Evolutionary conservation across 176 grass and related monocot species (phyloP).

Genomic region (Cocos nucifera): DNA sequence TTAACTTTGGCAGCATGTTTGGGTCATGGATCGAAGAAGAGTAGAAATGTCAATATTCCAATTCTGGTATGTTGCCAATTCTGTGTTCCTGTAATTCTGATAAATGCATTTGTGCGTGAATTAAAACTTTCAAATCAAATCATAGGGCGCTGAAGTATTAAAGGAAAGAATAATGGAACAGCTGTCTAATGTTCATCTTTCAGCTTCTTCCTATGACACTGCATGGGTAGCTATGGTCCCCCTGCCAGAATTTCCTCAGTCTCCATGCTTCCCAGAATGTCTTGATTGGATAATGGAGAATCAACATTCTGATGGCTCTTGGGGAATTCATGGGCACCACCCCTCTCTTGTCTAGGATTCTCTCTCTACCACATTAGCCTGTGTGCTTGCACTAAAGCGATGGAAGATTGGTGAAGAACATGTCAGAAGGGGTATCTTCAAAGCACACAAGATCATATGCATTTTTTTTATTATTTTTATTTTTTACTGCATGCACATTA

Average conservation of each 20-base stretch:
- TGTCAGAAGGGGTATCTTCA: slow-evolving; percentile 45
- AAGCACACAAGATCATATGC: background rate
- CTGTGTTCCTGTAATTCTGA: background rate
- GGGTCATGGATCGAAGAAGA: too few relatives aligned
- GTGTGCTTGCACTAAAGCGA: slow-evolving; percentile 52
- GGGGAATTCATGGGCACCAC: slow-evolving; percentile 24
- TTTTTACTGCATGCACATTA: too few relatives aligned
- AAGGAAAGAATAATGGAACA: slow-evolving; percentile 46
- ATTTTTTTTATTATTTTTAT: background rate
- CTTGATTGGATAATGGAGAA: slow-evolving; percentile 58
- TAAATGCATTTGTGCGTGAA: background rate
- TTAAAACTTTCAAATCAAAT: background rate
- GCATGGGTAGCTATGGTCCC: slow-evolving; percentile 92
- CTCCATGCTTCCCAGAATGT: slow-evolving; percentile 49
- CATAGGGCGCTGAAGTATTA: slow-evolving; percentile 5
- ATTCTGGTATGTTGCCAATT: slow-evolving; percentile 3
- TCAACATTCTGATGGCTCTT: slow-evolving; percentile 57
- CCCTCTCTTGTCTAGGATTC: slow-evolving; percentile 27
- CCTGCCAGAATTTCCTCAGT: slow-evolving; percentile 18
- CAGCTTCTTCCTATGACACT: slow-evolving; percentile 51
- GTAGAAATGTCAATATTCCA: background rate
- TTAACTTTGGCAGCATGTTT: too few relatives aligned
- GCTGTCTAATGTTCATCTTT: slow-evolving; percentile 17
- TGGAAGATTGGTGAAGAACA: slow-evolving; percentile 62
- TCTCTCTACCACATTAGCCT: slow-evolving; percentile 55